Percentiles rank a stretch among this genome's conserved stretches.
These are phyloP conservation scores for Rhizophora mangle DNA, from an alignment of 345 rosid species.

Conservation along the genomic window DNA sequence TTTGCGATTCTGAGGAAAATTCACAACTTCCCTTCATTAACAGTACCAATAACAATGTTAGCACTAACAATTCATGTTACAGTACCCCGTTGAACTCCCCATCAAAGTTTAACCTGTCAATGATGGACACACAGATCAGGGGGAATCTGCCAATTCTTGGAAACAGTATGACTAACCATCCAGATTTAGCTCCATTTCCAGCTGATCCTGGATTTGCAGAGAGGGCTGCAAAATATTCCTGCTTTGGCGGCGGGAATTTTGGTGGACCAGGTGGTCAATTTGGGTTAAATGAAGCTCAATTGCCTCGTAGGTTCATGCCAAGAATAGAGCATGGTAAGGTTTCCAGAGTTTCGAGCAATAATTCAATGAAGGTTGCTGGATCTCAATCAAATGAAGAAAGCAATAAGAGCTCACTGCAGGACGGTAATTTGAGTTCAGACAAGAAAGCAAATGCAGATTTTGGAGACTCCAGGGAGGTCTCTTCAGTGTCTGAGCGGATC, in stretches of 20 bases:
- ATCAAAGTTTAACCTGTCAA: conserved; percentile 43
- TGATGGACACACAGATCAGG: conserved; percentile 40
- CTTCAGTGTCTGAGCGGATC: conserved; percentile 48
- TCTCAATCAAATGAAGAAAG: conserved; percentile 32
- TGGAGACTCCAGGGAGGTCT: conserved; percentile 48
- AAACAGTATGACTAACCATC: conserved; percentile 16
- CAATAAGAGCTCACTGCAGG: conserved; percentile 33
- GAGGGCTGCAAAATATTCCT: conserved; percentile 24
- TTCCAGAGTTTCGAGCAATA: conserved; percentile 22
- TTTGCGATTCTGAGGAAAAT: conserved; percentile 35
- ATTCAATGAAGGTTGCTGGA: conserved; percentile 31
- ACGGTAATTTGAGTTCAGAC: conserved; percentile 36
- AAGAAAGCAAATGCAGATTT: conserved; percentile 36
- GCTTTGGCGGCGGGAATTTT: conserved; percentile 18
- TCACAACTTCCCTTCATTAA: conserved; percentile 30
- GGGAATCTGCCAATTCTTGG: conserved; percentile 31
- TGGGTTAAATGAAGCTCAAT: conserved; percentile 30
- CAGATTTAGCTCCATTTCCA: conserved; percentile 32
- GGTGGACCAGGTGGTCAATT: conserved; percentile 18
- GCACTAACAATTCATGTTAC: conserved; percentile 21
- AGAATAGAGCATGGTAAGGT: conserved; percentile 19
- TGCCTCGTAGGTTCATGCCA: conserved; percentile 19
- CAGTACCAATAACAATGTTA: conserved; percentile 8
- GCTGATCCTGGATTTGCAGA: conserved; percentile 51
- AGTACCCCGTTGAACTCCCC: conserved; percentile 49